Evolutionary conservation across 768 basidiomycete genomes (phyloP), one percentile per base, ranked within the genome.

Genomic region (Hemileccinum impolitum): DNA sequence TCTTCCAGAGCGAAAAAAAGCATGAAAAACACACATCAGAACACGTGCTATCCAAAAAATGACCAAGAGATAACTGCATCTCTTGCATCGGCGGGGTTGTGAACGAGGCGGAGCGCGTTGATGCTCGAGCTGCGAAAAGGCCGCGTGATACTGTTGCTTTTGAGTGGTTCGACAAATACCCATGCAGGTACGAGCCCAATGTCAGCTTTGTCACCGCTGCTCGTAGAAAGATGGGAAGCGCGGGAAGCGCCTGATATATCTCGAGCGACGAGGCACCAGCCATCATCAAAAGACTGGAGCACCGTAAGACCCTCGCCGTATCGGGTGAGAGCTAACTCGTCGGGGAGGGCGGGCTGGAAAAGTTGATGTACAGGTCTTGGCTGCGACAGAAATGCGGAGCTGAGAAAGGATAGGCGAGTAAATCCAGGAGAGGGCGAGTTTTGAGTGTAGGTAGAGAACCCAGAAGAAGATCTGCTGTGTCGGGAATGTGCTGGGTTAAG

Each of bases 151-250:
- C 73, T 67, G 47, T 84, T 70, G 4, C 82, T 84, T 52, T 79
- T 76, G 40, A 77, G 73, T 30, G 82, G 77, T 58, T 80, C 81
- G 54, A 80, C 47, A 74, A 91, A 89, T 61, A 79, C 82, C 86
- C 87, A 90, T 6, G 84, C 80, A 11, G 88, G 88, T 3, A 88
- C 79, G 28, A 84, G 75, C 34, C 88, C 88, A 15, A 88, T 64
- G 61, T 89, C 86, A 31, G 82, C 70, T 36, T 78, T 72, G 17
- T 69, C 70, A 61, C 63, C 39, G 50, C 46, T 19, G 17, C 58
- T 31, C 48, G 45, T 6, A 18, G 52, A 57, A 26, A 53, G 18
- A n/a, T 45, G 48, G 7, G 75, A 77, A 47, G 72, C 72, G 49
- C 31, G 68, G 1, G 75, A 75, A 55, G 72, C 72, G 56, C 21